phyloP scores from a whole-genome alignment of 2,329 filamentous ascomycete species.

The Raffaelea ambrosiae region DNA sequence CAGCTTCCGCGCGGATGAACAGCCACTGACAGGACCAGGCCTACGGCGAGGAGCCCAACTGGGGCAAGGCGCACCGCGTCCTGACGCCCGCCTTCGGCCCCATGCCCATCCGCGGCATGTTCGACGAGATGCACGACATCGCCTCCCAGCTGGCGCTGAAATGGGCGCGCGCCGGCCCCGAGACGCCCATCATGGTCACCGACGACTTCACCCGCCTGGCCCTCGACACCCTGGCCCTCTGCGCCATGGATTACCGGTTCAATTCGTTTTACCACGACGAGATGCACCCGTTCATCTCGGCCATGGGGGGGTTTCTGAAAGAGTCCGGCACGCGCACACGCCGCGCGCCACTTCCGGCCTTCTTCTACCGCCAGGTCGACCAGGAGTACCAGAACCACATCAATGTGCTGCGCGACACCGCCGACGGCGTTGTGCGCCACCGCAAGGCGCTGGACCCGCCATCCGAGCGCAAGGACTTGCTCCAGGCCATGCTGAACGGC shows the following conservation, averaged over 20 bases:
- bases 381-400: constrained; percentile 48
- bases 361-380: constrained; percentile 39
- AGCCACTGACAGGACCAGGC: constrained; percentile 25
- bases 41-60: constrained; percentile 44
- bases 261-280: constrained; percentile 64
- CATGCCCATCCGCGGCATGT: constrained; percentile 59
- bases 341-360: constrained; percentile 36
- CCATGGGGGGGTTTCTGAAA: constrained; percentile 56
- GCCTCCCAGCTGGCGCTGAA: constrained; percentile 58
- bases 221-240: constrained; percentile 63
- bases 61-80: constrained; percentile 58
- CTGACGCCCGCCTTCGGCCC: constrained; percentile 64
- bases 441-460: constrained; percentile 41
- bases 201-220: constrained; percentile 67
- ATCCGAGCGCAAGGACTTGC: constrained; percentile 53
- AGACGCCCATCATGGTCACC: constrained; percentile 47
- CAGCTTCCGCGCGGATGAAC: too few species aligned
- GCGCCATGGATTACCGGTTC: constrained; percentile 64
- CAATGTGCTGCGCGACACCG: constrained; percentile 42
- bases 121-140: constrained; percentile 60
- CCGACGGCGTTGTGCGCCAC: constrained; percentile 51
- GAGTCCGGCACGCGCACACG: constrained; percentile 43
- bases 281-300: constrained; percentile 60
- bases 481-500: constrained; percentile 62
- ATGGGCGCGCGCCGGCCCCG: constrained; percentile 55